Evolutionary conservation across 768 basidiomycete species (phyloP).

Genomic region (Lactifluus piperatus): DNA sequence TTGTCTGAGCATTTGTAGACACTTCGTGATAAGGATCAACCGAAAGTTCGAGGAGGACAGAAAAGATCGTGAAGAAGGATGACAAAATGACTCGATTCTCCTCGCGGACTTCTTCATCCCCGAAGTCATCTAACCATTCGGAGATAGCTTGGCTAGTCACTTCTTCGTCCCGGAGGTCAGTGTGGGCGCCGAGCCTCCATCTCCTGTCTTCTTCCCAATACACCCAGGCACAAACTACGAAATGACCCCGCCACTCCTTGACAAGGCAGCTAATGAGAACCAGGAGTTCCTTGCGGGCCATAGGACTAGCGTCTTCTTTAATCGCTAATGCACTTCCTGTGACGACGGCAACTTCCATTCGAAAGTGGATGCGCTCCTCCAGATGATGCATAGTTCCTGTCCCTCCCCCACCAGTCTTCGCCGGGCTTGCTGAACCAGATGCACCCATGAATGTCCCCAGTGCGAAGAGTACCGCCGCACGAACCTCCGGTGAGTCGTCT

Average conservation of each 20-base stretch:
- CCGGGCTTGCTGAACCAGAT: conserved; percentile 60
- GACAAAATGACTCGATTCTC: conserved; percentile 79
- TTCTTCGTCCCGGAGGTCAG: conserved; percentile 48
- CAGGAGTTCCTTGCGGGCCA: conserved; percentile 91
- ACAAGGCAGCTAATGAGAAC: conserved; percentile 88
- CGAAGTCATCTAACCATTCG: conserved; percentile 71
- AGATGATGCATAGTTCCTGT: conserved; percentile 71
- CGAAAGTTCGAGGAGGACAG: conserved; percentile 80
- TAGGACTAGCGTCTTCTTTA: conserved; percentile 91
- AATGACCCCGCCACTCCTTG: conserved; percentile 94
- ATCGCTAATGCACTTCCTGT: conserved; percentile 83
- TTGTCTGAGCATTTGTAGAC: conserved; percentile 80
- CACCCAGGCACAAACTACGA: conserved; percentile 93
- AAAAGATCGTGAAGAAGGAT: conserved; percentile 92
- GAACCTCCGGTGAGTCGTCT: conserved; percentile 89
- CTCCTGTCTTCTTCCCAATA: conserved; percentile 88
- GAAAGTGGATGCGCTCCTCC: conserved; percentile 71
- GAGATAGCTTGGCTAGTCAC: conserved; percentile 59
- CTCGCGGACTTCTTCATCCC: conserved; percentile 54
- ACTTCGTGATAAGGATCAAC: conserved; percentile 93
- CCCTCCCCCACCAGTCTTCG: conserved; percentile 72
- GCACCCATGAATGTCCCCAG: conserved; percentile 92
- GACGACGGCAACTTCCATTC: conserved; percentile 86
- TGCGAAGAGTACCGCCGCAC: conserved; percentile 84
- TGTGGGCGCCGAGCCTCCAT: conserved; percentile 37